These are phyloP conservation scores for Penicillium silybi DNA, from an alignment of 495 filamentous ascomycete species.

Conservation along the genomic window DNA sequence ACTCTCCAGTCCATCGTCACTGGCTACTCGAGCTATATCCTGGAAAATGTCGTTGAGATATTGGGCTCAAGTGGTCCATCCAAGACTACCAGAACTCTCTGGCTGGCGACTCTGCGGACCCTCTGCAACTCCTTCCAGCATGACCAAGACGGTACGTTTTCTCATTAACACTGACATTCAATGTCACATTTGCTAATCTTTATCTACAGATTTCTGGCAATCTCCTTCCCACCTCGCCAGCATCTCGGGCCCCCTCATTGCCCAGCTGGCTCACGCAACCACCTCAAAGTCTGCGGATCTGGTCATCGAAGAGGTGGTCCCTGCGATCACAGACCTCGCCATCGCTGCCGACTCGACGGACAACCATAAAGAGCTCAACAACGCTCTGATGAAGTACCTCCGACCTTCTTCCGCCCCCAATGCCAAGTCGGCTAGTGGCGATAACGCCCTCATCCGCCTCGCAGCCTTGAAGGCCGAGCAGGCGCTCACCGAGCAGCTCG, in stretches of 20 bases:
- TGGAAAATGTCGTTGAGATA: constrained; percentile 67
- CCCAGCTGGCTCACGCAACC: constrained; percentile 60
- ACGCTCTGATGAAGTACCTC: constrained; percentile 67
- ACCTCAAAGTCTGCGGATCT: constrained; percentile 29
- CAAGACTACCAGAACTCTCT: constrained; percentile 52
- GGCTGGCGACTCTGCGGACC: constrained; percentile 61
- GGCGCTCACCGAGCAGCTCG: constrained; percentile 68
- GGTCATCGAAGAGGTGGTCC: constrained; percentile 46
- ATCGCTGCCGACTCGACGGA: constrained; percentile 71
- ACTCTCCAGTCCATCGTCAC: constrained; percentile 92
- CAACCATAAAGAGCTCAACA: constrained; percentile 85
- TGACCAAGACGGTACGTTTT: constrained; percentile 61
- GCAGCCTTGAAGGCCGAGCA: constrained; percentile 77
- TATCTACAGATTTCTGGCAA: constrained; percentile 73
- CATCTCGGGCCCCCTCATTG: constrained; percentile 63
- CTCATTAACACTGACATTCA: background rate
- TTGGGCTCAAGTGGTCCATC: constrained; percentile 49
- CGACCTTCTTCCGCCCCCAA: constrained; percentile 61
- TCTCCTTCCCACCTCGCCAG: constrained; percentile 75
- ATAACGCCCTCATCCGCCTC: constrained; percentile 53
- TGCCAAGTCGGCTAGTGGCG: constrained; percentile 48
- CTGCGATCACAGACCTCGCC: constrained; percentile 72
- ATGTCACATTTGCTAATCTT: constrained; percentile 5
- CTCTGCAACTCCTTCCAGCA: constrained; percentile 72
- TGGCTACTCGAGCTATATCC: constrained; percentile 77